Evolutionary conservation across 495 filamentous ascomycete genomes (phyloP).

Genomic region (Cladorrhinum samala): DNA sequence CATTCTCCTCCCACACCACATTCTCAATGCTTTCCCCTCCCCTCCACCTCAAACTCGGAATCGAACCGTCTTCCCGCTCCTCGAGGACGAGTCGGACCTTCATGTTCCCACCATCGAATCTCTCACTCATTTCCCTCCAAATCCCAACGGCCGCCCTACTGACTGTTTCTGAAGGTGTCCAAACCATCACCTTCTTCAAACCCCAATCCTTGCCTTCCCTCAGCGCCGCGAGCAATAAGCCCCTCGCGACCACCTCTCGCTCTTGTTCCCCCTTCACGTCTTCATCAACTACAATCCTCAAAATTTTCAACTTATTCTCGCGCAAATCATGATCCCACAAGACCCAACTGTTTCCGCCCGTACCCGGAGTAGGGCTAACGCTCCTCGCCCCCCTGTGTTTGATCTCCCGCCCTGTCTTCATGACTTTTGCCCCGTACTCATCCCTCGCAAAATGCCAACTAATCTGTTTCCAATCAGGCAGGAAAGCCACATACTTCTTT

Average conservation of each 20-base stretch:
- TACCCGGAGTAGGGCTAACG: no score
- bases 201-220: conserved; percentile 13
- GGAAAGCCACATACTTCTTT: conserved; percentile 10
- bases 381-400: conserved; percentile 8
- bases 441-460: conserved; percentile 17
- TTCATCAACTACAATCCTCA: conserved; percentile 6
- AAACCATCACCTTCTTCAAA: conserved; percentile 16
- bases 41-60: conserved; percentile 17
- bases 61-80: conserved; percentile 17
- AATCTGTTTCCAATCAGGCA: conserved; percentile 9
- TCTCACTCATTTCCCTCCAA: no score
- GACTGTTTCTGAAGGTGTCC: conserved; percentile 1
- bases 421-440: conserved; percentile 8
- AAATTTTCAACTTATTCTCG: conserved; percentile 17
- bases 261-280: neutral
- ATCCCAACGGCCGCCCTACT: conserved; percentile 3
- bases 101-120: neutral
- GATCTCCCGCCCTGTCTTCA: conserved; percentile 6
- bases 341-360: conserved; percentile 6
- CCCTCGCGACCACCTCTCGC: neutral
- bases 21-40: neutral
- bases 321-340: conserved; percentile 20
- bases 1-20: conserved; percentile 14
- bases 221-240: conserved; percentile 11
- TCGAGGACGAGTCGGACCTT: conserved; percentile 11